Conservation (phyloP, 768 basidiomycete species). For the Suillus ampliporus region DNA sequence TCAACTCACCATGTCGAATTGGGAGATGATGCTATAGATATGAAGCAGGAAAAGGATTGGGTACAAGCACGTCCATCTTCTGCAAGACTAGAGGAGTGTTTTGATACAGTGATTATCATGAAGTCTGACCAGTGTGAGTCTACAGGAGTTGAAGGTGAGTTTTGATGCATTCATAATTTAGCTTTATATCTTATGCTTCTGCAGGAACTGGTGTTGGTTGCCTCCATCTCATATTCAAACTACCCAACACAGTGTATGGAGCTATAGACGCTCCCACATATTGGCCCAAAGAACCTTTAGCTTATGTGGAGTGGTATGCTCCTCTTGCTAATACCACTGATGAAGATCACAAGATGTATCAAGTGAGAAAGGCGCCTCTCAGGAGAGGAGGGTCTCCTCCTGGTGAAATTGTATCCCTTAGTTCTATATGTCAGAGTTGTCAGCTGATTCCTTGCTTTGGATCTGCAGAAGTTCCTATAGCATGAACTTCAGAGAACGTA, state of each 20-base stretch:
- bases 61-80: not conserved
- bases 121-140: not conserved
- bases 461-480: not conserved
- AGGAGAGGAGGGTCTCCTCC: not conserved
- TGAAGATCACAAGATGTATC: conserved; percentile 15
- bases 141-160: conserved; percentile 12
- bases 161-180: conserved; percentile 3
- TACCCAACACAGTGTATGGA: conserved; percentile 4
- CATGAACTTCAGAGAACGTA: conserved; percentile 8
- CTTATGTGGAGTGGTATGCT: conserved; percentile 18
- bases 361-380: conserved; percentile 10
- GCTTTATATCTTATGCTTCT: not conserved
- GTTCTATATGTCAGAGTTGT: conserved; percentile 13
- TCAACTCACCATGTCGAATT: no score
- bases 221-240: conserved; percentile 11
- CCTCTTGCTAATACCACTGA: not conserved
- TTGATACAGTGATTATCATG: conserved; percentile 6
- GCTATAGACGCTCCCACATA: not conserved
- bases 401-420: conserved; percentile 12
- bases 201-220: conserved; percentile 6
- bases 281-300: conserved; percentile 17
- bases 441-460: conserved; percentile 13
- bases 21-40: conserved; percentile 1
- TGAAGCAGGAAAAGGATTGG: no score
- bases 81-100: not conserved